Conservation (phyloP, 768 basidiomycete genomes). For the Suillus spraguei region DNA sequence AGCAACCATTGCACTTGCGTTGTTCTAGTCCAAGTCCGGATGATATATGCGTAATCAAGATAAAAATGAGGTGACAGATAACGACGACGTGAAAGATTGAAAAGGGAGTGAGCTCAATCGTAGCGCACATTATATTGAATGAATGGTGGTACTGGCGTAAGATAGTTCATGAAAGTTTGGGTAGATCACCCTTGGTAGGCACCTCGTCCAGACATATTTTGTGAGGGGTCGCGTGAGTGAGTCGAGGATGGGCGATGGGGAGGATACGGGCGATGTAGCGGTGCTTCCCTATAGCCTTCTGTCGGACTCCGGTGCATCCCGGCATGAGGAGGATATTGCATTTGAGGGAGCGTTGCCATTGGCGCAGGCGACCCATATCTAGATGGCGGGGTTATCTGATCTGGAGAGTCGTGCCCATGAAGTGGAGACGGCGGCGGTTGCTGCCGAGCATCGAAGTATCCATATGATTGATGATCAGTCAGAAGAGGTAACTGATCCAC, state of each 20-base stretch:
- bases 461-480: conserved; percentile 27
- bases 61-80: conserved; percentile 17
- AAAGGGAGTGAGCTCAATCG: conserved; percentile 18
- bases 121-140: conserved; percentile 12
- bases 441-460: conserved; percentile 15
- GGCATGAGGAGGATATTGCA: conserved; percentile 41
- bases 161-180: conserved; percentile 9
- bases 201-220: conserved; percentile 36
- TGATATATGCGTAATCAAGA: conserved; percentile 18
- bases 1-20: conserved; percentile 10
- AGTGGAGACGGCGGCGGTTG: conserved; percentile 25
- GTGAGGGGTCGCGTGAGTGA: conserved; percentile 19
- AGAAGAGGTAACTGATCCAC: conserved; percentile 65
- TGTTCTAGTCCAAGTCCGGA: conserved; percentile 12
- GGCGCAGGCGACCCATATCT: conserved; percentile 36
- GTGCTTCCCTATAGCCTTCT: conserved; percentile 56
- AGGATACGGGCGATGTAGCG: conserved; percentile 59
- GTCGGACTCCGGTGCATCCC: conserved; percentile 27
- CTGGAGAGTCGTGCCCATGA: conserved; percentile 27
- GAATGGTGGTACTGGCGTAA: background rate
- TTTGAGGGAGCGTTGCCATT: conserved; percentile 42
- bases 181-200: conserved; percentile 22
- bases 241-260: conserved; percentile 22
- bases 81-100: conserved; percentile 12
- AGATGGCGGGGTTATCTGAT: conserved; percentile 20